Base-by-base conservation (phyloP, 352 stramenopile genomes). In the Phytophthora europaea region DNA sequence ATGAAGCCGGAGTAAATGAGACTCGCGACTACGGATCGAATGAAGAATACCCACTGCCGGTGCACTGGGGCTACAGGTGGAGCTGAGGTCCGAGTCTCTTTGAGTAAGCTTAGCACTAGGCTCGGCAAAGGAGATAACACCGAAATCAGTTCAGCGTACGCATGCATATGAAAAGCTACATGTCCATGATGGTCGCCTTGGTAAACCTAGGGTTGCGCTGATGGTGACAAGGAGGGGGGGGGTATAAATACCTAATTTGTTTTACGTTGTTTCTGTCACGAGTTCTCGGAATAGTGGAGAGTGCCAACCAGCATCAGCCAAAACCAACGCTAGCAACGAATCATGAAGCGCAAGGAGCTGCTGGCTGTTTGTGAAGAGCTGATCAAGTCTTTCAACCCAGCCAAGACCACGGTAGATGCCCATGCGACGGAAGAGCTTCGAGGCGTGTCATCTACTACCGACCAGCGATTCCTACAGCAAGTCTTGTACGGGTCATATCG, bases 401-500 rank as follows among this genome's bases (percentile, higher is more conserved):
- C 87, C 28, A 89, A 89, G 45, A 87, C 81, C 26, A 94, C 88
- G 0, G 77, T 94, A 23, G 89, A 96, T 63, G 80, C 84, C n/a
- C 88, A 96, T 72, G 86, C 87, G 1, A 82, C 88, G 8, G 85
- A 94, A 61, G 75, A 82, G 51, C 82, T 96, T 26, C 79, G 68
- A 18, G 75, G 86, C 1, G 51, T 67, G 13, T 62, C 76, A 4
- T 79, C 71, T 16, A 55, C 75, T 3, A 72, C 61, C 23, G 90
- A 97, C 22, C 82, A 81, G 1, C 67, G 87, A 18, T 97, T 97
- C 63, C 66, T 97, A 6, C 89, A 96, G 74, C 85, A 98, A 72
- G 83, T 98, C 20, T 87, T 98, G 22, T 98, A 98, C 69, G 93
- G 92, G 20, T 94, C 84, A 12, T 94, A 94, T 36, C 87, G 94